These are phyloP conservation scores for Neonectria magnoliae DNA, from an alignment of 2,329 filamentous ascomycete species.

Conservation along the genomic window DNA sequence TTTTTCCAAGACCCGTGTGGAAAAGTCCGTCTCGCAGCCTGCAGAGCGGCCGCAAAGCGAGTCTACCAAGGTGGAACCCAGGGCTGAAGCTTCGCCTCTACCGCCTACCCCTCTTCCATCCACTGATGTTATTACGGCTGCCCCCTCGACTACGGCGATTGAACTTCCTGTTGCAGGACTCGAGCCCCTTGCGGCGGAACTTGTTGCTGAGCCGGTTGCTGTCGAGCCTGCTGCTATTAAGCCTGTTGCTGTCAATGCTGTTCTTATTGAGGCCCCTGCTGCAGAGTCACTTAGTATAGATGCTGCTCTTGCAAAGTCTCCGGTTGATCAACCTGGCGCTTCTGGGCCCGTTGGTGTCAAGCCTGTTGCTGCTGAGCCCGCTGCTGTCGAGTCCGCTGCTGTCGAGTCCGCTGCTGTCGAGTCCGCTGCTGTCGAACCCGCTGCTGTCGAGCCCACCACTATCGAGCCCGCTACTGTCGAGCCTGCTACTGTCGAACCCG, in stretches of 20 bases:
- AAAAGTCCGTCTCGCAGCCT: slow-evolving; percentile 29
- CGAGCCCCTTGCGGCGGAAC: neutral
- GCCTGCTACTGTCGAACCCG: neutral
- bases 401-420: neutral
- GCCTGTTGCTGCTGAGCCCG: neutral
- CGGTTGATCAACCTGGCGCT: neutral
- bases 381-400: neutral
- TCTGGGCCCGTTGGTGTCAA: too few relatives aligned
- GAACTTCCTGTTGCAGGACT: neutral
- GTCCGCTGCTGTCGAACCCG: fast-evolving
- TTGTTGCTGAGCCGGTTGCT: neutral
- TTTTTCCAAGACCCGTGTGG: slow-evolving; percentile 10
- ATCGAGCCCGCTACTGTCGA: too few relatives aligned
- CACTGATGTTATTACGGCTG: neutral
- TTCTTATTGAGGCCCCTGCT: neutral
- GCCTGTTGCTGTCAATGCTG: neutral
- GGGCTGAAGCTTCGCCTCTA: slow-evolving; percentile 18
- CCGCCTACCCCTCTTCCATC: slow-evolving; percentile 17
- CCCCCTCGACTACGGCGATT: neutral
- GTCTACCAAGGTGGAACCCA: slow-evolving; percentile 35
- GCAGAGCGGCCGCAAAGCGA: slow-evolving; percentile 30
- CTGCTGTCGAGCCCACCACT: too few relatives aligned
- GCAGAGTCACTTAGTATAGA: neutral
- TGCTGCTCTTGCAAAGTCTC: neutral
- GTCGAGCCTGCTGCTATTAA: neutral